Conservation (phyloP, 1,284 basidiomycete species). For the Boletellus deceptivus region DNA sequence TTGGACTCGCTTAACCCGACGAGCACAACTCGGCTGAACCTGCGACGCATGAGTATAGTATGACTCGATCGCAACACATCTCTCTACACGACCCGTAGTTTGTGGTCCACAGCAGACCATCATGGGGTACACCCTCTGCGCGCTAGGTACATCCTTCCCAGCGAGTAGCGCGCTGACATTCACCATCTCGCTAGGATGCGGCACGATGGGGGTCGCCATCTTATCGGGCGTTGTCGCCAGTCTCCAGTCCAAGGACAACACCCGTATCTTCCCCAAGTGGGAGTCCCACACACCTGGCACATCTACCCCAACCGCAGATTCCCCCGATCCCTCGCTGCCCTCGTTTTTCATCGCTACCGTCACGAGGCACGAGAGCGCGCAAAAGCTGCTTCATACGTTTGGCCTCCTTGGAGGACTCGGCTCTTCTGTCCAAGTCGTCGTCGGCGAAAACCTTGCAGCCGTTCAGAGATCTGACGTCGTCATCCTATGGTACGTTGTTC, state of each 20-base stretch:
- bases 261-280: constrained; percentile 52
- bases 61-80: constrained; percentile 15
- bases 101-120: constrained; percentile 2
- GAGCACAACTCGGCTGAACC: background rate
- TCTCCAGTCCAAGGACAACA: constrained; percentile 50
- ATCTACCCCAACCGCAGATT: constrained; percentile 59
- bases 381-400: constrained; percentile 69
- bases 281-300: constrained; percentile 85
- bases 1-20: background rate
- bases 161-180: constrained; percentile 2
- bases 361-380: constrained; percentile 72
- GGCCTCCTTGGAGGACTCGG: constrained; percentile 54
- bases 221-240: constrained; percentile 87
- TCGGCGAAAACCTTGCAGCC: constrained; percentile 71
- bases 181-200: constrained; percentile 69
- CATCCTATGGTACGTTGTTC: constrained; percentile 70
- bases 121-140: constrained; percentile 44
- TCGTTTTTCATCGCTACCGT: constrained; percentile 90
- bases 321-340: constrained; percentile 69
- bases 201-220: constrained; percentile 97
- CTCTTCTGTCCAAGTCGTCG: constrained; percentile 66
- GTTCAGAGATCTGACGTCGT: constrained; percentile 81
- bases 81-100: background rate
- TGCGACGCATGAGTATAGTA: background rate
- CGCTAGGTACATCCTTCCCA: constrained; percentile 31